Base-by-base conservation (phyloP, 108 stramenopile species). In the Nitzschia sp. region DNA sequence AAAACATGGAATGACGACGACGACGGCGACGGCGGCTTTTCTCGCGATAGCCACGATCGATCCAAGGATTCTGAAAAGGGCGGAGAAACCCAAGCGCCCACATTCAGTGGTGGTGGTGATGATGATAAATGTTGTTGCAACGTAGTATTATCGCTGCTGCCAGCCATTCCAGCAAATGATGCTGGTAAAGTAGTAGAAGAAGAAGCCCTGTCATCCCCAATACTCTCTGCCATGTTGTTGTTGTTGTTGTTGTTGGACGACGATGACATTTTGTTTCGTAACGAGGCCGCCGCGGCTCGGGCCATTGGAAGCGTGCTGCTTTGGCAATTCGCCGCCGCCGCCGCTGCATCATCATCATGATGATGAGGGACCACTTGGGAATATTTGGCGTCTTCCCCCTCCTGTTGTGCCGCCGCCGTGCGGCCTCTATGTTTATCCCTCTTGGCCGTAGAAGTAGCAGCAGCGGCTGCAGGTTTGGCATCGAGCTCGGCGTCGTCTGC, bases 31-130 rank as follows among this genome's bases (percentile, higher is more conserved):
- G n/a, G n/a, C 5, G 75, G 55, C 15, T 46, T 69, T 46, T 71
- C 77, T 17, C 61, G 33, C 21, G 58, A 73, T 1, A 83, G 56
- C 85, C 85, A 86, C 4, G 56, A 54, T 38, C 85, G 68, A 45
- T 83, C 73, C 45, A 86, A 34, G 15, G 54, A 22, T 13, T 64
- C 53, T 0, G 77, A 28, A 47, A 81, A 79, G 15, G 36, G 15
- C 1, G 77, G 74, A 4, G 82, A 78, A 6, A 86, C 56, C 80
- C 80, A 81, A 28, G 80, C 82, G 0, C 85, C 85, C 6, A 83
- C 82, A 44, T 73, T 72, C 29, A 58, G 66, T 0, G n/a, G n/a
- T n/a, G n/a, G n/a, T n/a, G n/a, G n/a, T n/a, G n/a, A n/a, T n/a
- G n/a, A n/a, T n/a, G n/a, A n/a, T n/a, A n/a, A n/a, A n/a, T n/a